Conservation (phyloP, 495 filamentous ascomycete species). For the Astrocystis sublimbata region DNA sequence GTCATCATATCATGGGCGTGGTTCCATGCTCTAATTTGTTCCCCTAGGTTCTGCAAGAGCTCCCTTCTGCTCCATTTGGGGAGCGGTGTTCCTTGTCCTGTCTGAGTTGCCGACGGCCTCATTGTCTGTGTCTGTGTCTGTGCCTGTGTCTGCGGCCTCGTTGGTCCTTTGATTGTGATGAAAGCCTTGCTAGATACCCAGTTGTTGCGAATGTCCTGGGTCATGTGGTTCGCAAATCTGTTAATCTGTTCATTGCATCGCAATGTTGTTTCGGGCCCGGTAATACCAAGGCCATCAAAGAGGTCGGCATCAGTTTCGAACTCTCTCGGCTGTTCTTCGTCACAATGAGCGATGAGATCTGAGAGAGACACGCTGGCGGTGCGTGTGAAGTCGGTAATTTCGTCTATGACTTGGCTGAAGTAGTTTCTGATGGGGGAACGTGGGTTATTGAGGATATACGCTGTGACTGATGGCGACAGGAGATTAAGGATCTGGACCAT, state of each 20-base stretch:
- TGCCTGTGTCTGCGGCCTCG: constrained; percentile 23
- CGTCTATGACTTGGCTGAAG: constrained; percentile 14
- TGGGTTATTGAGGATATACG: constrained; percentile 30
- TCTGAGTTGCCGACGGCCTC: constrained; percentile 26
- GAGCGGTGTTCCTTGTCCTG: constrained; percentile 31
- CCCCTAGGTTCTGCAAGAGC: constrained; percentile 24
- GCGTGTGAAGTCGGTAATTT: constrained; percentile 26
- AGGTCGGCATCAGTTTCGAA: constrained; percentile 14
- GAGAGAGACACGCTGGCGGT: constrained; percentile 20
- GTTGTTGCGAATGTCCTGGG: constrained; percentile 38
- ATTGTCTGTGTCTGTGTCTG: no score
- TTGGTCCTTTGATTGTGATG: constrained; percentile 38
- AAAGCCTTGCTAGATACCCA: constrained; percentile 35
- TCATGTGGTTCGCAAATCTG: constrained; percentile 37
- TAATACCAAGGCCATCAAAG: constrained; percentile 18
- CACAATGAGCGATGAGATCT: constrained; percentile 5
- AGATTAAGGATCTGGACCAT: constrained; percentile 27
- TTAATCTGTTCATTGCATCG: constrained; percentile 24
- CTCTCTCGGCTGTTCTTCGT: constrained; percentile 1
- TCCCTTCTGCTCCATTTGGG: constrained; percentile 25
- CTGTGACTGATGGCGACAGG: constrained; percentile 26
- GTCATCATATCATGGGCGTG: constrained; percentile 24
- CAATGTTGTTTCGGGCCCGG: not conserved
- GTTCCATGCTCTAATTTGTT: constrained; percentile 31
- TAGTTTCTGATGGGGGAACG: constrained; percentile 13